Percentiles rank a stretch among this genome's conserved stretches.
Conservation (phyloP, 169 alveolate genomes). For the Eimeria maxima region DNA sequence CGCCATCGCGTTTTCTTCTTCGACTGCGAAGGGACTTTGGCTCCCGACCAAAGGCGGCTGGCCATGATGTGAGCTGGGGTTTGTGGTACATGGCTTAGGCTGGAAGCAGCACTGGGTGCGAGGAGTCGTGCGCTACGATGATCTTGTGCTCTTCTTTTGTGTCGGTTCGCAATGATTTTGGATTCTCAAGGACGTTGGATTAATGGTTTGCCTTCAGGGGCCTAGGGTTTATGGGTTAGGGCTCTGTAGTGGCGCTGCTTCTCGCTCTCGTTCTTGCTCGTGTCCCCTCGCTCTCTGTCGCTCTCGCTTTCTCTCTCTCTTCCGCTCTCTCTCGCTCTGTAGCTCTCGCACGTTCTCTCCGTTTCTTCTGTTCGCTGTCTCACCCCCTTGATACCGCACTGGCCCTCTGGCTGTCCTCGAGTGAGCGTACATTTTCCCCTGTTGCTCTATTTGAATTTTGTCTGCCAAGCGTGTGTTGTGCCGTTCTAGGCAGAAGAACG, state of each 20-base stretch:
- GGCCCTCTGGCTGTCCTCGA: background rate
- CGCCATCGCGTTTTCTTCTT: slow-evolving; percentile 85
- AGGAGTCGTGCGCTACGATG: too few species aligned
- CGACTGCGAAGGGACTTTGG: slow-evolving; percentile 89
- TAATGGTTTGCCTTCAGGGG: background rate
- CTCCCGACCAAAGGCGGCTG: slow-evolving; percentile 85
- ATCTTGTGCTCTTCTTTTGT: too few species aligned
- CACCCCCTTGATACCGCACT: too few species aligned
- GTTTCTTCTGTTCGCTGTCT: too few species aligned
- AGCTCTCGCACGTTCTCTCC: too few species aligned
- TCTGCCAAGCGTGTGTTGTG: background rate
- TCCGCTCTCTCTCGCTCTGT: too few species aligned
- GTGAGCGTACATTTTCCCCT: background rate
- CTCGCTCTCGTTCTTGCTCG: background rate
- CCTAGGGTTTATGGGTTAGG: background rate
- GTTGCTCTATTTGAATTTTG: background rate
- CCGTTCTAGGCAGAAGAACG: slow-evolving; percentile 25
- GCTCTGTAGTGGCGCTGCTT: background rate
- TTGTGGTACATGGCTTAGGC: background rate
- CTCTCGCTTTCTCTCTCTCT: background rate
- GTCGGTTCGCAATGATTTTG: background rate
- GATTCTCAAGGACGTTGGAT: background rate
- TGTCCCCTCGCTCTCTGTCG: background rate
- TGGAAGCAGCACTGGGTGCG: too few species aligned
- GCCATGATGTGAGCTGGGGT: slow-evolving; percentile 45